A percentile compares a stretch with the other conserved stretches of the same genome.
phyloP scores from a whole-genome alignment of 2,329 filamentous ascomycete species.

The Hypoxylon sp. region DNA sequence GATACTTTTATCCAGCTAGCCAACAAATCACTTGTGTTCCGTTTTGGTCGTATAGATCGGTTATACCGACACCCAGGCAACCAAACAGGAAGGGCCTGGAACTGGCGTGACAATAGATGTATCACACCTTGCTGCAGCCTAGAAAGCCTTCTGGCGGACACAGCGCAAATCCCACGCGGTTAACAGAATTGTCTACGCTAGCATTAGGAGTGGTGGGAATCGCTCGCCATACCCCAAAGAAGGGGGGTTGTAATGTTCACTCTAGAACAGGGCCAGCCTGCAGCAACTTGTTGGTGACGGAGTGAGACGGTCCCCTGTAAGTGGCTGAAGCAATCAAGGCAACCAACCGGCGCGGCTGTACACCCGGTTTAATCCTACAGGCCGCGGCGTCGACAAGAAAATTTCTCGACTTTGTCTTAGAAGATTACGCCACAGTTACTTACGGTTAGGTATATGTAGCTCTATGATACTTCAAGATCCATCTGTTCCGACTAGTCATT shows the following conservation, averaged over 20 bases:
- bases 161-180: constrained; percentile 24
- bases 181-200: constrained; percentile 15
- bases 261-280: constrained; percentile 23
- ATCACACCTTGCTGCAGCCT: constrained; percentile 18
- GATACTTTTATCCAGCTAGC: constrained; percentile 15
- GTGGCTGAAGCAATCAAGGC: constrained; percentile 34
- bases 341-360: constrained; percentile 22
- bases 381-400: constrained; percentile 5
- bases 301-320: constrained; percentile 18
- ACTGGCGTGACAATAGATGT: constrained; percentile 11
- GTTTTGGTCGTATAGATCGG: constrained; percentile 21
- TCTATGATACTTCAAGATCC: constrained; percentile 5
- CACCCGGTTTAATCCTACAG: constrained; percentile 5
- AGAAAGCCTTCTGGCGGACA: constrained; percentile 13
- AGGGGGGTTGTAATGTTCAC: constrained; percentile 20
- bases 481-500: constrained; percentile 9
- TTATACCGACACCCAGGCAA: constrained; percentile 29
- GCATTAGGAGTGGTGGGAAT: constrained; percentile 4
- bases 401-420: constrained; percentile 22
- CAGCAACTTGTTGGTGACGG: constrained; percentile 23
- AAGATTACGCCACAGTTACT: constrained; percentile 17
- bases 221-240: constrained; percentile 20
- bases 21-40: constrained; percentile 19
- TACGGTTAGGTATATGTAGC: neutral
- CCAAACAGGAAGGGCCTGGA: constrained; percentile 21